These are phyloP conservation scores for Calonectria honghensis DNA, from an alignment of 2,329 filamentous ascomycete genomes.

Conservation along the genomic window DNA sequence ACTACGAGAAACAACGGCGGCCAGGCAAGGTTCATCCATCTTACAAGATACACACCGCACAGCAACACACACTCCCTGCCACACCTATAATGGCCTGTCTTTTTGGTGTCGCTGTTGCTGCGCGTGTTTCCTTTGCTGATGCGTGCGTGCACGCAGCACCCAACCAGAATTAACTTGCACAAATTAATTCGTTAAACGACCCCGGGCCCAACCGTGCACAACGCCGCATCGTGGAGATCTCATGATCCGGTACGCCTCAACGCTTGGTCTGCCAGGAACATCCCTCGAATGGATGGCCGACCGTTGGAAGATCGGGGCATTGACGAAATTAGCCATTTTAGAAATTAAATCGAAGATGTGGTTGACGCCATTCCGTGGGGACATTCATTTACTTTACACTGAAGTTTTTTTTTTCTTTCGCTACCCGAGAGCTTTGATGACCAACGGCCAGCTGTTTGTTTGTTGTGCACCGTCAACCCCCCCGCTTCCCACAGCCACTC, in stretches of 20 bases:
- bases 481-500: constrained; percentile 13
- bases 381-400: constrained; percentile 31
- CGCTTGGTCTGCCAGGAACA: constrained; percentile 45
- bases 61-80: constrained; percentile 24
- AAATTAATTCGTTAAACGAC: constrained; percentile 19
- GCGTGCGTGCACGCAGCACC: background rate
- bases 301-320: constrained; percentile 49
- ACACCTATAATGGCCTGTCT: constrained; percentile 28
- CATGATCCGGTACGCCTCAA: constrained; percentile 48
- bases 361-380: constrained; percentile 38
- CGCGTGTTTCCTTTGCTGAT: background rate
- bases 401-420: background rate
- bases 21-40: constrained; percentile 27
- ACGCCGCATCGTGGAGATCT: constrained; percentile 56
- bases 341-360: constrained; percentile 38
- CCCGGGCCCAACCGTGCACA: constrained; percentile 49
- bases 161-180: constrained; percentile 1
- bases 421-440: constrained; percentile 39
- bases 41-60: constrained; percentile 27
- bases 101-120: constrained; percentile 17
- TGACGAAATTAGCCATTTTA: constrained; percentile 49
- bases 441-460: constrained; percentile 39
- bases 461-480: constrained; percentile 18
- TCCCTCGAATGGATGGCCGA: constrained; percentile 38
- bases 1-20: constrained; percentile 27